Percentiles rank a stretch among this genome's conserved stretches.
These are phyloP conservation scores for Fusarium sulawesiense DNA, from an alignment of 2,329 filamentous ascomycete genomes.

Conservation along the genomic window DNA sequence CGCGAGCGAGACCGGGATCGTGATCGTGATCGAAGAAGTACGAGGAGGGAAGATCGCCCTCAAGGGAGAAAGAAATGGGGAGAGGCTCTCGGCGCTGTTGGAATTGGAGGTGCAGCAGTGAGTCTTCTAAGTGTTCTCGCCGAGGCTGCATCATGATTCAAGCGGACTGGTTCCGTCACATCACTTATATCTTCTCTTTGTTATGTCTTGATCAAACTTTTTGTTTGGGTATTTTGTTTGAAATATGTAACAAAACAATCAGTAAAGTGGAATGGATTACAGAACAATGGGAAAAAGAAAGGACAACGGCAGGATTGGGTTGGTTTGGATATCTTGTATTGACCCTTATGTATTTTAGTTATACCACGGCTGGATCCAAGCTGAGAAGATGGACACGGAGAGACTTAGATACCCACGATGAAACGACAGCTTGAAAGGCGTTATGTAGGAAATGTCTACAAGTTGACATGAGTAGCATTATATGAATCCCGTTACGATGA, in stretches of 20 bases:
- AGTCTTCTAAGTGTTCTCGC: conserved; percentile 68
- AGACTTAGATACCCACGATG: conserved; percentile 36
- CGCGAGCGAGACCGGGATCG: conserved; percentile 45
- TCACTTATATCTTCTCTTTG: conserved; percentile 4
- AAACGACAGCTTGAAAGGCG: conserved; percentile 5
- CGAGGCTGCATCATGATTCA: conserved; percentile 60
- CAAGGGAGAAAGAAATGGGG: conserved; percentile 61
- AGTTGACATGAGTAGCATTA: background rate
- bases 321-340: conserved; percentile 24
- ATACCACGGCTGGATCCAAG: conserved; percentile 11
- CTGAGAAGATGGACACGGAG: conserved; percentile 4
- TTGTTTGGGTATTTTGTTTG: background rate
- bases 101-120: conserved; percentile 70
- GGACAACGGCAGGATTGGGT: conserved; percentile 4
- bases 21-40: conserved; percentile 54
- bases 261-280: conserved; percentile 19
- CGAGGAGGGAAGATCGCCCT: conserved; percentile 52
- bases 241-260: conserved; percentile 13
- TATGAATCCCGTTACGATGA: background rate
- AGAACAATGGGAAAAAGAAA: conserved; percentile 27
- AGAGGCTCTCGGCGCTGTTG: conserved; percentile 67
- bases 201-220: background rate
- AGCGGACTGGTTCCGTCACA: conserved; percentile 24
- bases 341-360: conserved; percentile 27
- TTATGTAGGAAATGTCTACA: background rate